Evolutionary conservation across 352 stramenopile species (phyloP).

Genomic region (Phytophthora pinifolia): DNA sequence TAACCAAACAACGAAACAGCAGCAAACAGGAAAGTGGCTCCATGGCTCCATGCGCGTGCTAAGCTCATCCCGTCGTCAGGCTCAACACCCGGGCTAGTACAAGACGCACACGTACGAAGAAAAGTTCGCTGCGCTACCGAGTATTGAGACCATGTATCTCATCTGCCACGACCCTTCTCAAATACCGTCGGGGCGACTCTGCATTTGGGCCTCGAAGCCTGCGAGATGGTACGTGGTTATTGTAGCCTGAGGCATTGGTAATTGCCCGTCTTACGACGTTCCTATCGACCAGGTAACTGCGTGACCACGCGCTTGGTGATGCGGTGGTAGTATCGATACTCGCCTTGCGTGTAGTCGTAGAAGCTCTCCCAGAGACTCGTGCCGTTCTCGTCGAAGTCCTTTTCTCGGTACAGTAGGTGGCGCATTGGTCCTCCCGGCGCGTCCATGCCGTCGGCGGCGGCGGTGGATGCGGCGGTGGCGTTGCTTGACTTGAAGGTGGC

Average conservation of each 20-base stretch:
- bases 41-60: background rate
- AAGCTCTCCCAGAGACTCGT: slow-evolving; percentile 67
- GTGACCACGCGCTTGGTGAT: slow-evolving; percentile 62
- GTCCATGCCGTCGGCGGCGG: slow-evolving; percentile 7
- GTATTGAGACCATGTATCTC: no score
- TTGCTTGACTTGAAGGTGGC: slow-evolving; percentile 5
- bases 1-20: slow-evolving; percentile 19
- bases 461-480: background rate
- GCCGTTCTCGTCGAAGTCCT: slow-evolving; percentile 54
- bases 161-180: no score
- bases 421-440: slow-evolving; percentile 1
- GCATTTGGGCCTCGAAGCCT: no score
- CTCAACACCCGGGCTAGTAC: slow-evolving; percentile 2
- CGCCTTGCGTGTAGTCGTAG: slow-evolving; percentile 56
- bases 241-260: no score
- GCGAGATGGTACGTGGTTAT: no score
- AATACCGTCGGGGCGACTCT: no score
- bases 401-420: slow-evolving; percentile 35
- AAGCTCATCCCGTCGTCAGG: background rate
- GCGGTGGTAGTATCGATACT: slow-evolving; percentile 69
- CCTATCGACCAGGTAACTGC: slow-evolving; percentile 10
- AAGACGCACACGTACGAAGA: background rate
- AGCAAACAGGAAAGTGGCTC: slow-evolving; percentile 20
- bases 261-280: no score
- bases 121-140: no score